phyloP scores from a whole-genome alignment of 1,284 basidiomycete genomes.

The Amylostereum areolatum region DNA sequence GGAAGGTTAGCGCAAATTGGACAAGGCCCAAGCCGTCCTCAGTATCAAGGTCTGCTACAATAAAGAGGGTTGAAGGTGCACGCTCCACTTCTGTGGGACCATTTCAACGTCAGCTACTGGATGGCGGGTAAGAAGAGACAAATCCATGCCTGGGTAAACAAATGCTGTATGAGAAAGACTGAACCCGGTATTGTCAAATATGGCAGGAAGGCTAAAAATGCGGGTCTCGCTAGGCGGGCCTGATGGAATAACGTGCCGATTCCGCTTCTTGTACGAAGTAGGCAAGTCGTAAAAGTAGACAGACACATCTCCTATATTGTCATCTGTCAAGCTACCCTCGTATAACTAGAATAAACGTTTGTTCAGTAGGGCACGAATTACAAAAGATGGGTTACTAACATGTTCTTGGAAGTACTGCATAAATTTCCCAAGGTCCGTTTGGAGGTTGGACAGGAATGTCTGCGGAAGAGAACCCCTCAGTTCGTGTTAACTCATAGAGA shows the following conservation, averaged over 20 bases:
- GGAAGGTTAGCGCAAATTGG: conserved; percentile 56
- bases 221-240: conserved; percentile 36
- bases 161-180: conserved; percentile 36
- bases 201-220: conserved; percentile 46
- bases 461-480: conserved; percentile 23
- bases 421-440: conserved; percentile 56
- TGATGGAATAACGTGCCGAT: conserved; percentile 60
- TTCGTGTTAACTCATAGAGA: background rate
- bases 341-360: conserved; percentile 46
- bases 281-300: conserved; percentile 91
- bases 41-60: conserved; percentile 79
- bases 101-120: background rate
- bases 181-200: conserved; percentile 38
- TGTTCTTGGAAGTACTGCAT: conserved; percentile 68
- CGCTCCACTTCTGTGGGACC: conserved; percentile 28
- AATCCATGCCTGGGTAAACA: conserved; percentile 53
- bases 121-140: background rate
- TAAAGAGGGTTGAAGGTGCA: conserved; percentile 50
- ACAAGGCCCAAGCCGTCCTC: conserved; percentile 50
- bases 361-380: background rate
- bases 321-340: conserved; percentile 53
- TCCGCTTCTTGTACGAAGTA: conserved; percentile 62
- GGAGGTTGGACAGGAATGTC: conserved; percentile 63
- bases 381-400: conserved; percentile 29
- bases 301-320: conserved; percentile 43